Conservation (phyloP, 306 rosid genomes). For the Cotoneaster glaucophyllus region DNA sequence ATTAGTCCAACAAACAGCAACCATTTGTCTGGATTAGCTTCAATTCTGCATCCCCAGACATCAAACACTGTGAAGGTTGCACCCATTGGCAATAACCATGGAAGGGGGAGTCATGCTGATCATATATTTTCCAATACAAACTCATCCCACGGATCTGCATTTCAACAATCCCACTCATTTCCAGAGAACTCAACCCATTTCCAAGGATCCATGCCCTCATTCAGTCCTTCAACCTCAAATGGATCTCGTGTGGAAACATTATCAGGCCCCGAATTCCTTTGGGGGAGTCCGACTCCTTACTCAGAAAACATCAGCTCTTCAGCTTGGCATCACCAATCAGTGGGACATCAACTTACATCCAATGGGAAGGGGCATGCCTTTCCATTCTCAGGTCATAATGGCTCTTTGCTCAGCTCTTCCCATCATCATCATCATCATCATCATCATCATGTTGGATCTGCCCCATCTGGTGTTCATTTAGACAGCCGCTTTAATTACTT, state of each 20-base stretch:
- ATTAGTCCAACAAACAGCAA: slow-evolving; percentile 54
- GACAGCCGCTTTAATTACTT: slow-evolving; percentile 61
- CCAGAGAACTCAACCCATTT: slow-evolving; percentile 56
- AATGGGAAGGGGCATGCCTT: slow-evolving; percentile 51
- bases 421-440: slow-evolving; percentile 45
- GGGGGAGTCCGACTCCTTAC: slow-evolving; percentile 83
- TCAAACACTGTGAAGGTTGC: slow-evolving; percentile 59
- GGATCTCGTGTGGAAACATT: slow-evolving; percentile 67
- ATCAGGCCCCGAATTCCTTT: slow-evolving; percentile 88
- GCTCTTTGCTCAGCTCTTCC: slow-evolving; percentile 54
- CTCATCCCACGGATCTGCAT: slow-evolving; percentile 47
- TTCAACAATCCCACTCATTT: slow-evolving; percentile 61
- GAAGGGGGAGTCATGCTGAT: slow-evolving; percentile 42
- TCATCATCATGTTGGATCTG: slow-evolving; percentile 84
- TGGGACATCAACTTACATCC: slow-evolving; percentile 56
- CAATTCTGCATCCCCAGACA: slow-evolving; percentile 62
- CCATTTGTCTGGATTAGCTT: slow-evolving; percentile 71
- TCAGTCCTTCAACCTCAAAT: slow-evolving; percentile 50
- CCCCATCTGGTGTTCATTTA: slow-evolving; percentile 77
- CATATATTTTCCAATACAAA: slow-evolving; percentile 42
- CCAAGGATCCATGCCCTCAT: slow-evolving; percentile 46
- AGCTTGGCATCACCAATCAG: slow-evolving; percentile 55
- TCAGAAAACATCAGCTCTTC: slow-evolving; percentile 48
- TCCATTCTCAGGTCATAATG: slow-evolving; percentile 40
- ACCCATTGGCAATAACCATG: slow-evolving; percentile 76